Evolutionary conservation across 2,329 filamentous ascomycete genomes (phyloP).

Genomic region (Clarireedia hainanense): DNA sequence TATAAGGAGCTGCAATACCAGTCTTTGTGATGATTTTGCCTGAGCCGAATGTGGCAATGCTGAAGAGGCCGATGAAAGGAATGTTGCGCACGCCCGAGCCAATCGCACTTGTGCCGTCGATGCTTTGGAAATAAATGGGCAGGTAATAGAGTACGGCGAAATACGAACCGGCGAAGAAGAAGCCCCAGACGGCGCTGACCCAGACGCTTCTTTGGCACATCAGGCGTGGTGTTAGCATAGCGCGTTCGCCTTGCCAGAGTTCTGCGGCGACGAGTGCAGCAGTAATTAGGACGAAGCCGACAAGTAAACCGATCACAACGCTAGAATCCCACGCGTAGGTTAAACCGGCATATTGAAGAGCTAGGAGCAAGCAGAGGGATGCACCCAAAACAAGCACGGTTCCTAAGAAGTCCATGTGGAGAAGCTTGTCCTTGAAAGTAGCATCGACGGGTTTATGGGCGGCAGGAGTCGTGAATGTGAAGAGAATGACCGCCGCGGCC

Average conservation of each 20-base stretch:
- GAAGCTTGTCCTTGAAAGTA: slow-evolving; percentile 36
- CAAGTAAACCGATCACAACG: background rate
- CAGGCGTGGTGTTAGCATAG: slow-evolving; percentile 28
- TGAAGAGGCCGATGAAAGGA: slow-evolving; percentile 18
- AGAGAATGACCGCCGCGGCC: slow-evolving; percentile 21
- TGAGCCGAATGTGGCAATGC: background rate
- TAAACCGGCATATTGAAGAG: slow-evolving; percentile 37
- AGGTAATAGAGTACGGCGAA: slow-evolving; percentile 32
- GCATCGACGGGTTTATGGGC: slow-evolving; percentile 33
- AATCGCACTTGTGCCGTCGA: slow-evolving; percentile 26
- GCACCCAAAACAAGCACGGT: slow-evolving; percentile 34
- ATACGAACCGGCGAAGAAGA: slow-evolving; percentile 33
- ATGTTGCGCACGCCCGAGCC: slow-evolving; percentile 29
- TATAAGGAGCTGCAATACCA: background rate
- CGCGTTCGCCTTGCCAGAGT: background rate
- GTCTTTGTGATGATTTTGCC: background rate
- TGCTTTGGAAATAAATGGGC: slow-evolving; percentile 36
- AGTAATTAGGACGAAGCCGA: background rate
- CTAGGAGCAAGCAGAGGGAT: slow-evolving; percentile 34
- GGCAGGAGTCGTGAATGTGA: slow-evolving; percentile 29
- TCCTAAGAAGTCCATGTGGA: slow-evolving; percentile 42
- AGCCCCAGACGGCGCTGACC: slow-evolving; percentile 32
- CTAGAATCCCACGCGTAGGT: slow-evolving; percentile 29
- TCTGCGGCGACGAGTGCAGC: background rate
- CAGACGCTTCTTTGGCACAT: slow-evolving; percentile 35